phyloP scores from a whole-genome alignment of 2,329 filamentous ascomycete species.

The Mycosphaerella sp. region DNA sequence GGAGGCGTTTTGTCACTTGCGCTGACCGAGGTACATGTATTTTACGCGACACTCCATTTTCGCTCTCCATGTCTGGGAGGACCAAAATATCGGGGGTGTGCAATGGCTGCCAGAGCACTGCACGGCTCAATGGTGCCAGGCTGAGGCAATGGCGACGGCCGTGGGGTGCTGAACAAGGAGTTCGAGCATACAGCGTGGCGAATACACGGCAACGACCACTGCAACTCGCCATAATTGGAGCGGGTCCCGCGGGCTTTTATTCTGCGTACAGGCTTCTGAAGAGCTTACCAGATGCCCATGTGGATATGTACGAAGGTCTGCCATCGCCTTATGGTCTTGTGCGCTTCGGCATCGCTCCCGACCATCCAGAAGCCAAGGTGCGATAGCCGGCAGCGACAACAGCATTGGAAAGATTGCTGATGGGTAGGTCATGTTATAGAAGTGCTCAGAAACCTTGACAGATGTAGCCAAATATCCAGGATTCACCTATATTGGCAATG shows the following conservation, averaged over 20 bases:
- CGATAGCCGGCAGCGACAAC: slow-evolving; percentile 16
- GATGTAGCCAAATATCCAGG: slow-evolving; percentile 75
- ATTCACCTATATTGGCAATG: slow-evolving; percentile 89
- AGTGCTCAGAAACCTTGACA: slow-evolving; percentile 89
- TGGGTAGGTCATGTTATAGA: slow-evolving; percentile 48
- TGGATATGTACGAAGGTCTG: slow-evolving; percentile 95
- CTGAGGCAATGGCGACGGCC: slow-evolving; percentile 11
- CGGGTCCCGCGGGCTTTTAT: slow-evolving; percentile 94
- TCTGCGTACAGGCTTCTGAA: slow-evolving; percentile 79
- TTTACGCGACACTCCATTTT: slow-evolving; percentile 3
- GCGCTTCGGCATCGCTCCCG: slow-evolving; percentile 91
- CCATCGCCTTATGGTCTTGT: slow-evolving; percentile 91
- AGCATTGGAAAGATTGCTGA: slow-evolving; percentile 19
- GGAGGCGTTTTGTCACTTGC: background rate
- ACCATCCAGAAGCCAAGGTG: slow-evolving; percentile 98
- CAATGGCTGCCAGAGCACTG: slow-evolving; percentile 16
- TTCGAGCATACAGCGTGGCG: slow-evolving; percentile 25
- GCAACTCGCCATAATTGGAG: slow-evolving; percentile 78
- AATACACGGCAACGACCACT: slow-evolving; percentile 44
- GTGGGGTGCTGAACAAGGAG: background rate
- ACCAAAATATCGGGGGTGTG: slow-evolving; percentile 18
- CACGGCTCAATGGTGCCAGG: slow-evolving; percentile 14
- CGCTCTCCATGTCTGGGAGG: slow-evolving; percentile 13
- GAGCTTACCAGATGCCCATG: slow-evolving; percentile 61
- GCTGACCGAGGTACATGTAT: background rate